Evolutionary conservation across 495 filamentous ascomycete genomes (phyloP), one percentile per base, ranked within the genome.

Genomic region (Aspergillus ostianus): DNA sequence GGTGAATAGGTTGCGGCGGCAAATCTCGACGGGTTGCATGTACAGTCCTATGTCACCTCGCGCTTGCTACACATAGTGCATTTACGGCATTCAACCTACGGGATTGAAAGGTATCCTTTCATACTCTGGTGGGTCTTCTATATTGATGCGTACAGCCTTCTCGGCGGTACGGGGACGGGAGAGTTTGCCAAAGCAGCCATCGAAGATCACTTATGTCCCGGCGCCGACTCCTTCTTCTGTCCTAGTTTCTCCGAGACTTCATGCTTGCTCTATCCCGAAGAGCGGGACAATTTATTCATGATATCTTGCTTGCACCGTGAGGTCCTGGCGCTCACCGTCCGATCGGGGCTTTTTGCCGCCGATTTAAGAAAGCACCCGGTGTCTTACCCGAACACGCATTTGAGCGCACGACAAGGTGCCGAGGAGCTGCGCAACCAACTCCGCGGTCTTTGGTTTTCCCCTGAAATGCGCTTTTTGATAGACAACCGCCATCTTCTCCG

Each of bases 21-120:
- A 5, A 77, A 77, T 60, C 70, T 73, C 15, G 68, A 76, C 46
- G 71, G 73, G 47, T 72, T 80, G 19, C 82, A 78, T 49, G 73
- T 84, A 53, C 86, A 81, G 81, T 76, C 79, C 12, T 75, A 84
- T 52, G 82, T 85, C 59, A 75, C 83, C 56, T 78, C 78, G 45
- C 83, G 80, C 49, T 69, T 87, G 1, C 78, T 81, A 13, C 77
- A 77, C 50, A 82, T 84, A 41, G 68, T 77, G 6, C 66, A 80
- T 18, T 65, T 79, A 15, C 70, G 84, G 50, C 73, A 72, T n/a
- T 66, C 78, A 8, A 70, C 74, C 20, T 70, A 75, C 49, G 78
- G 74, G 18, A 63, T 63, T 4, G 84, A 87, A 64, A 75, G 69
- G 15, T 81, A 79, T 56, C 73, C 78, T 3, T 82, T 80, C 59